phyloP scores from a whole-genome alignment of 1,284 basidiomycete genomes.

The Irpex sp. region DNA sequence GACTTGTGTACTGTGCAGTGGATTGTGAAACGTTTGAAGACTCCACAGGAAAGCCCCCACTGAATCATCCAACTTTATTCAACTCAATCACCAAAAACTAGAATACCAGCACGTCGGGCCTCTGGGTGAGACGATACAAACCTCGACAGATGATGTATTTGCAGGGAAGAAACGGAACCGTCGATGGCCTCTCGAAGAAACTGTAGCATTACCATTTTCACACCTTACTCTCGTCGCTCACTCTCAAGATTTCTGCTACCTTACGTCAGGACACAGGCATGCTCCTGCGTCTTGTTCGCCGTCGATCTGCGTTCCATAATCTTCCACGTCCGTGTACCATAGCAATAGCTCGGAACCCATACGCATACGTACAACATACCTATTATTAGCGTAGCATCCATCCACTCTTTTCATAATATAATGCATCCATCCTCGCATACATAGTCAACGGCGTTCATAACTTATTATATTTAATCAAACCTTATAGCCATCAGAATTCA shows the following conservation, averaged over 20 bases:
- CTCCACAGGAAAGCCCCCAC: background rate
- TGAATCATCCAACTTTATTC: background rate
- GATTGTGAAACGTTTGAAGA: slow-evolving; percentile 14
- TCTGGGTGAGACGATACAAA: slow-evolving; percentile 5
- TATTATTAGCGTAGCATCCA: background rate
- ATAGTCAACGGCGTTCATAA: background rate
- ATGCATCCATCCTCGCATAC: background rate
- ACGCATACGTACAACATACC: background rate
- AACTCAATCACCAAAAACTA: background rate
- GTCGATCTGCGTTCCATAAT: background rate
- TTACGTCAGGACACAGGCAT: background rate
- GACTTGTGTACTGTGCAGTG: background rate
- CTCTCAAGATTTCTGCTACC: background rate
- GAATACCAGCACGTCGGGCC: background rate
- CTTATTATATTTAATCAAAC: background rate
- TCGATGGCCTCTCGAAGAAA: background rate
- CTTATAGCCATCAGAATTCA: background rate
- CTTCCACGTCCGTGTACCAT: background rate
- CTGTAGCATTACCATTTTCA: background rate
- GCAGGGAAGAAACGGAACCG: background rate
- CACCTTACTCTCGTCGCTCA: background rate
- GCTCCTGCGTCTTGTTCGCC: background rate
- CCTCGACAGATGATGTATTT: slow-evolving; percentile 1
- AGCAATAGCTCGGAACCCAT: background rate
- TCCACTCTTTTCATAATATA: background rate